Conservation (phyloP, 2,329 filamentous ascomycete species). For the Colletotrichum cordylinicola region DNA sequence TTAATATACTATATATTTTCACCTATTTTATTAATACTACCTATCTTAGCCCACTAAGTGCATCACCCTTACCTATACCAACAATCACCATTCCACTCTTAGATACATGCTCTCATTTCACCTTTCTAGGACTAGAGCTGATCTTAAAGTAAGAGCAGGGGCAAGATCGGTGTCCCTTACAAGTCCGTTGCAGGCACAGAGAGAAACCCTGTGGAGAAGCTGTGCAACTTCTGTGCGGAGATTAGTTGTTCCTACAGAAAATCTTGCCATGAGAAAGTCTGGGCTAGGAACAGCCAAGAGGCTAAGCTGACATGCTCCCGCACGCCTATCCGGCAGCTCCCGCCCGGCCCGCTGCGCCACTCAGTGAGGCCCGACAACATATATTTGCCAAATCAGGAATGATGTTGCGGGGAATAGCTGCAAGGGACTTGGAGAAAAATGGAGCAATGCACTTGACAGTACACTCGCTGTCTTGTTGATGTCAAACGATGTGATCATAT, state of each 20-base stretch:
- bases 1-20: no score
- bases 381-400: not conserved
- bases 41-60: no score
- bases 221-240: fast-evolving
- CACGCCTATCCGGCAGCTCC: not conserved
- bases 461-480: fast-evolving
- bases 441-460: fast-evolving
- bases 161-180: fast-evolving
- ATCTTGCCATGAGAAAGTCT: not conserved
- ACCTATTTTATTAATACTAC: no score
- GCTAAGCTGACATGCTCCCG: not conserved
- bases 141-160: fast-evolving
- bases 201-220: not conserved
- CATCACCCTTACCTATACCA: no score
- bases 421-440: not conserved
- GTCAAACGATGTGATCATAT: not conserved
- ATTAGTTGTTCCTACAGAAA: not conserved
- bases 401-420: fast-evolving
- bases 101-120: not conserved
- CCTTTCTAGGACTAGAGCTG: not conserved
- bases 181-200: not conserved
- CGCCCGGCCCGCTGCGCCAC: not conserved
- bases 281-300: not conserved
- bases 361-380: not conserved
- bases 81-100: not conserved